These are phyloP conservation scores for Acorus calamus DNA, from an alignment of 106 monocot species.

Conservation along the genomic window DNA sequence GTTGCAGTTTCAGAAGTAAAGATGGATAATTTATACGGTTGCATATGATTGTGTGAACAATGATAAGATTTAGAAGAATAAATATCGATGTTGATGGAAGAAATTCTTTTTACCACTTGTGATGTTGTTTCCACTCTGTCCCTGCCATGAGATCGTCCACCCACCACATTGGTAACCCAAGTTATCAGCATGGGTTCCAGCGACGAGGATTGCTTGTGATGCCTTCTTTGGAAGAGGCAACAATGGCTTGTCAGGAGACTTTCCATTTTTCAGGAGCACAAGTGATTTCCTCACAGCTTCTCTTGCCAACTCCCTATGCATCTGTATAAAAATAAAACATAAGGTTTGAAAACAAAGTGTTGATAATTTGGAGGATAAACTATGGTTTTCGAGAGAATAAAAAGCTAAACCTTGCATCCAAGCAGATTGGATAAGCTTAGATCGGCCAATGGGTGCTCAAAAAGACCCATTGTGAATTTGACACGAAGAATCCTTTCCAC, in stretches of 20 bases:
- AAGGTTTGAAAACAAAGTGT: background rate
- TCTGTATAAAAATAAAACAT: conserved; percentile 19
- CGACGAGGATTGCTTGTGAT: conserved; percentile 39
- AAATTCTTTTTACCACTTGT: conserved; percentile 37
- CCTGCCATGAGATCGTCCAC: conserved; percentile 64
- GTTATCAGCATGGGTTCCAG: conserved; percentile 57
- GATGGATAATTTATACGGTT: too few relatives aligned
- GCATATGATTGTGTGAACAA: too few relatives aligned
- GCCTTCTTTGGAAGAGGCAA: conserved; percentile 54
- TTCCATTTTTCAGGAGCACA: conserved; percentile 62
- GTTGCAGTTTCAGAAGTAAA: too few relatives aligned
- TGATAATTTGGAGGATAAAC: background rate
- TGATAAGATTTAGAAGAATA: too few relatives aligned
- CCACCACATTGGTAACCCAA: conserved; percentile 77
- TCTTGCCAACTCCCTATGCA: conserved; percentile 49
- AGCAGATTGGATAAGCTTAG: conserved; percentile 34
- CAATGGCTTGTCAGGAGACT: conserved; percentile 19
- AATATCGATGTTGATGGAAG: background rate
- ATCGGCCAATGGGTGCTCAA: conserved; percentile 54
- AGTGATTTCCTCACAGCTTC: conserved; percentile 66
- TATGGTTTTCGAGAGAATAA: background rate
- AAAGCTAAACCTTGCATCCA: conserved; percentile 36
- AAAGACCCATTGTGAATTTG: conserved; percentile 60
- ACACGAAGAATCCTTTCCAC: conserved; percentile 52
- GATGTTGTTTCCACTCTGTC: conserved; percentile 33